Base-by-base conservation (phyloP, 345 rosid genomes). In the Draba incana region DNA sequence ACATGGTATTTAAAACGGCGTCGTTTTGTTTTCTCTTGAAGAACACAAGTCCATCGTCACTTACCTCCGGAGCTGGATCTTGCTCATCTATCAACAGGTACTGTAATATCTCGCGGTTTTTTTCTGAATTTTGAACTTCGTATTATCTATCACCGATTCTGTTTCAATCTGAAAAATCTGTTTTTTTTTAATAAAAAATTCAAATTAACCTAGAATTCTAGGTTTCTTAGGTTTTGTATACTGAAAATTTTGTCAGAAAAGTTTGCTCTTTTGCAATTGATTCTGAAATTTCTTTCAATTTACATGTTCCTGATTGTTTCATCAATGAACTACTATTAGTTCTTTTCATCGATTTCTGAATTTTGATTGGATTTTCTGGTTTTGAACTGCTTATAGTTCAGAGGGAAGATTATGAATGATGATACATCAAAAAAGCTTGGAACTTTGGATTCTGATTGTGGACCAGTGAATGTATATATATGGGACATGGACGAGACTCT, bases 401-500 rank as follows among this genome's bases (percentile, higher is more conserved):
- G 56, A 50, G 56, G 41, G 47, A 64, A 27, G 47, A 68, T 1
- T 39, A 71, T 79, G 83, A 80, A 35, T 50, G 78, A 66, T 2
- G 11, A 23, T n/a, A 57, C 69, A 64, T 49, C 80, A 56, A 16
- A 68, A 60, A 78, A 69, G 64, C 52, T 51, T 3, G 68, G 39
- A 61, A 25, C 37, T 60, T 77, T 66, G 57, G 62, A 47, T 57
- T 7, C 16, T 58, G 71, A 71, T 49, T 46, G 72, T 66, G 72
- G 47, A 57, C 71, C 74, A 25, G 83, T 76, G 55, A 81, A 82
- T 72, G 93, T 89, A 4, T 87, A 84, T 68, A 61, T 89, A 35
- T 92, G 98, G 98, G 96, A 89, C 78, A 86, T 87, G 94, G 96
- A 92, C 62, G 98, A 89, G 82, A 92, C 98, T 56, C 98, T 92